phyloP scores from a whole-genome alignment of 495 filamentous ascomycete species.

The Aspergillus asperescens region DNA sequence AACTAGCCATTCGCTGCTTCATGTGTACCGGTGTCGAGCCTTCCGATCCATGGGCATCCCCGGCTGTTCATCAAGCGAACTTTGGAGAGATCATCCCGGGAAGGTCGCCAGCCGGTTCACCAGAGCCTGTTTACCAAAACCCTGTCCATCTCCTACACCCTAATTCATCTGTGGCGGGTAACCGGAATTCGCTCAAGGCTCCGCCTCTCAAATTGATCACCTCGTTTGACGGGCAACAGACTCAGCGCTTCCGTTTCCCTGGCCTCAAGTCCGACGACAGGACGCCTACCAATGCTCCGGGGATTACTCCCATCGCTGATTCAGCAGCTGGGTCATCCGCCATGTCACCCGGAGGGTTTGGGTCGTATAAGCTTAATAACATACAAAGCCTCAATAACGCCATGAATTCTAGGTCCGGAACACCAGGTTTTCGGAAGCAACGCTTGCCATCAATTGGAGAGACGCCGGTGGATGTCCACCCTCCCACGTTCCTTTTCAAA shows the following conservation, averaged over 20 bases:
- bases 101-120: slow-evolving; percentile 44
- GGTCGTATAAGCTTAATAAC: slow-evolving; percentile 59
- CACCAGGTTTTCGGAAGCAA: slow-evolving; percentile 62
- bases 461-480: slow-evolving; percentile 54
- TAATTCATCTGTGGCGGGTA: slow-evolving; percentile 22
- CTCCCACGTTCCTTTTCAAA: slow-evolving; percentile 41
- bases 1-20: slow-evolving; percentile 89
- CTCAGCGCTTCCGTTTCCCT: slow-evolving; percentile 61
- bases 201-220: slow-evolving; percentile 93
- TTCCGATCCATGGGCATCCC: slow-evolving; percentile 78
- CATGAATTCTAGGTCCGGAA: slow-evolving; percentile 66
- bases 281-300: slow-evolving; percentile 70
- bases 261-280: slow-evolving; percentile 59
- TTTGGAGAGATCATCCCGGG: slow-evolving; percentile 30
- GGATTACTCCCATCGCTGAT: slow-evolving; percentile 85
- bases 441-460: slow-evolving; percentile 84
- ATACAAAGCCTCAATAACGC: slow-evolving; percentile 57
- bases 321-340: slow-evolving; percentile 86
- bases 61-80: slow-evolving; percentile 64
- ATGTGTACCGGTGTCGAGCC: slow-evolving; percentile 74
- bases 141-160: slow-evolving; percentile 24
- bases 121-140: slow-evolving; percentile 31
- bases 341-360: slow-evolving; percentile 66
- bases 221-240: slow-evolving; percentile 62
- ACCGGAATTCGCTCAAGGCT: slow-evolving; percentile 57